A percentile compares a stretch with the other conserved stretches of the same genome.
Evolutionary conservation across 2,329 filamentous ascomycete genomes (phyloP).

Genomic region (Amesomyces nigricolor): DNA sequence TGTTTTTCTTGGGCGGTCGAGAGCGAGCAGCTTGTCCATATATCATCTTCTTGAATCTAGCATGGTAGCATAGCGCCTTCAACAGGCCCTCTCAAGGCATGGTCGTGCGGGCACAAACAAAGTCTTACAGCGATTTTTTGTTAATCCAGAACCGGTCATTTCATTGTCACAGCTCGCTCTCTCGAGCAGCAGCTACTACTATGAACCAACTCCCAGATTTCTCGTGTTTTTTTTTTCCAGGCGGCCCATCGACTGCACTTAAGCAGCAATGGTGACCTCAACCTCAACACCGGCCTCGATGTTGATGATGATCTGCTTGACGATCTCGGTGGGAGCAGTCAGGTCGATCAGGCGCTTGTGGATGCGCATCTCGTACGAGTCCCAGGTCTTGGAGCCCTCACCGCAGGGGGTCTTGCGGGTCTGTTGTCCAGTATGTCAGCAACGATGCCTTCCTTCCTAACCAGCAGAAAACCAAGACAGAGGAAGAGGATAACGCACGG

Average conservation of each 20-base stretch:
- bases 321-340: slow-evolving; percentile 94
- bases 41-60: no score
- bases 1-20: no score
- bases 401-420: slow-evolving; percentile 99
- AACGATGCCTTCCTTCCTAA: no score
- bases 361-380: slow-evolving; percentile 97
- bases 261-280: slow-evolving; percentile 86
- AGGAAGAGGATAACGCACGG: slow-evolving; percentile 5
- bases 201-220: background rate
- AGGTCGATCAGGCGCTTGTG: slow-evolving; percentile 98
- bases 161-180: background rate
- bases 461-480: no score
- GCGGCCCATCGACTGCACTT: slow-evolving; percentile 32
- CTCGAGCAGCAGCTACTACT: background rate
- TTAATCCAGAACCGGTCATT: background rate
- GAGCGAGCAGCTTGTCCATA: no score
- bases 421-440: slow-evolving; percentile 54
- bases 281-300: slow-evolving; percentile 92
- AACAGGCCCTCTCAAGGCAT: background rate
- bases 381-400: slow-evolving; percentile 99
- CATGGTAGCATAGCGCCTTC: no score
- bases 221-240: background rate
- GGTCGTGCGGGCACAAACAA: no score
- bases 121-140: background rate
- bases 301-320: slow-evolving; percentile 96